Evolutionary conservation across 2,329 filamentous ascomycete species (phyloP).

Genomic region (Lizonia empirigonia): DNA sequence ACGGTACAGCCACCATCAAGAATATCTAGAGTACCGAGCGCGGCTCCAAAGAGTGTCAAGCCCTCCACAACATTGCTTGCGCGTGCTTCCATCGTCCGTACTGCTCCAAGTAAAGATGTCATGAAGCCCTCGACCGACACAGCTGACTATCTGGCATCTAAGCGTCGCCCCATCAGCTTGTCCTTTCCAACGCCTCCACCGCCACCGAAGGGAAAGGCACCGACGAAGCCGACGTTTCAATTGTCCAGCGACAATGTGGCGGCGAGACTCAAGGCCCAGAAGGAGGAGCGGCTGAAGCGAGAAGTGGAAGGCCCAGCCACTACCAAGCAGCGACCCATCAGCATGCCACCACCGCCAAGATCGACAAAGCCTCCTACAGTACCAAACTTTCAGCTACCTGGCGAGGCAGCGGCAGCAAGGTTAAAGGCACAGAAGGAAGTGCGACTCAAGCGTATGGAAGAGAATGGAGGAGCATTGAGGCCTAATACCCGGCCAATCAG

Average conservation of each 20-base stretch:
- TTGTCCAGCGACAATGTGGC: slow-evolving; percentile 61
- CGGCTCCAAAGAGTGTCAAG: slow-evolving; percentile 38
- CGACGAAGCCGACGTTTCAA: slow-evolving; percentile 57
- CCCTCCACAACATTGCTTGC: slow-evolving; percentile 30
- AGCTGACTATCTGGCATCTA: slow-evolving; percentile 49
- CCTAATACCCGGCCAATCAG: slow-evolving; percentile 49
- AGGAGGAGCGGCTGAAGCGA: slow-evolving; percentile 55
- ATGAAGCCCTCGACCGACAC: slow-evolving; percentile 34
- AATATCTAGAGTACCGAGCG: slow-evolving; percentile 36
- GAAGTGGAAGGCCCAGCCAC: slow-evolving; percentile 47
- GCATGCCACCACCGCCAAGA: slow-evolving; percentile 55
- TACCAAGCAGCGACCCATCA: slow-evolving; percentile 50
- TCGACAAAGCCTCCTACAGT: slow-evolving; percentile 58
- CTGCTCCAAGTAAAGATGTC: slow-evolving; percentile 27
- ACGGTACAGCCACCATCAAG: slow-evolving; percentile 21
- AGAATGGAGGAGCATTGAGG: slow-evolving; percentile 48
- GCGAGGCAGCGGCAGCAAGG: slow-evolving; percentile 55
- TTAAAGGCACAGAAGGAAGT: slow-evolving; percentile 44
- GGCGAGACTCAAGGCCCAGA: slow-evolving; percentile 58
- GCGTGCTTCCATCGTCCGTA: slow-evolving; percentile 37
- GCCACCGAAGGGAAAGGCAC: slow-evolving; percentile 55
- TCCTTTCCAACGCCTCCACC: slow-evolving; percentile 56
- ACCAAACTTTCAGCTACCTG: slow-evolving; percentile 59
- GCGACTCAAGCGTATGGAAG: slow-evolving; percentile 35
- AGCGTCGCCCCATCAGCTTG: slow-evolving; percentile 55